Base-by-base conservation (phyloP, 768 basidiomycete genomes). In the Asterophora lycoperdoides region DNA sequence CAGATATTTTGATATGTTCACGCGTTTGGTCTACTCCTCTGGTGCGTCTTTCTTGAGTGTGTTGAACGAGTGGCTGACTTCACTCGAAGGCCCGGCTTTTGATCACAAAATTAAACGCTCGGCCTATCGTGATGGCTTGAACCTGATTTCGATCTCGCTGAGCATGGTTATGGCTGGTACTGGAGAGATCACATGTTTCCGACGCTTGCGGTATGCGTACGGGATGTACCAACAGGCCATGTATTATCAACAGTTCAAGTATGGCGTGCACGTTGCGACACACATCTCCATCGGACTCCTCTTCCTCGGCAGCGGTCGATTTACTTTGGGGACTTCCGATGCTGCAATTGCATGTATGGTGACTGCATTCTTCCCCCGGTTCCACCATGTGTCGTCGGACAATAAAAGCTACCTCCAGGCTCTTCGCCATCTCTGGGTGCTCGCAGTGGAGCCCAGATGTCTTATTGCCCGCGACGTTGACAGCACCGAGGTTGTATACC, bases 91-190 rank as follows among this genome's bases (percentile, higher is more conserved):
- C 1, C 74, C 81, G 30, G 77, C 86, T 0, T 95, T 92, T 56
- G 92, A 96, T 61, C 84, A 86, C 51, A 86, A 86, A 59, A 92
- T 97, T 63, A 86, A 88, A 59, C 83, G 93, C 2, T 84, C 87
- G 5, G 86, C 92, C 3, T 79, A 94, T 18, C 79, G 93, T 10
- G 90, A 93, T 58, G 91, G 90, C 3, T 72, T 97, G 30, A 94
- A 89, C 60, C 70, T 94, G 34, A 86, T 98, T 46, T 87, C 90
- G 0, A 76, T 96, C 30, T 76, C 93, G 1, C 69, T 96, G 28
- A 84, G 89, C 60, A 87, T 95, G 78, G 87, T 98, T 36, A 95
- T 98, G 91, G 93, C 95, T 1, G 96, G 96, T 8, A 95, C 93
- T 0, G 96, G 96, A 3, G 93, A 98, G 64, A 80, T 97, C 42